These are phyloP conservation scores for Blastomyces gilchristii DNA, from an alignment of 2,329 filamentous ascomycete genomes.

Conservation along the genomic window DNA sequence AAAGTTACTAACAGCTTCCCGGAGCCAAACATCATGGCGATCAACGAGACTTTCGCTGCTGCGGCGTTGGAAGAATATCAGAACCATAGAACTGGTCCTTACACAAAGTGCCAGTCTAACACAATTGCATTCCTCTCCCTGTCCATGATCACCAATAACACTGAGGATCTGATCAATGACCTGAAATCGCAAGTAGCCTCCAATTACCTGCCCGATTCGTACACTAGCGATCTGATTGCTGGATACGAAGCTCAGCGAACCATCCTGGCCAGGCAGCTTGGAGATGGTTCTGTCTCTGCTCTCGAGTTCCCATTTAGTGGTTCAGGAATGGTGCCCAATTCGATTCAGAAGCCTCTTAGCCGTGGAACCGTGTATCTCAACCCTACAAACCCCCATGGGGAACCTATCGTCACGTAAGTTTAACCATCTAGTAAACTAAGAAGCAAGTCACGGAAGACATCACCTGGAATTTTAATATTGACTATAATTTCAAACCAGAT, in stretches of 20 bases:
- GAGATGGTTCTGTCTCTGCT: slow-evolving; percentile 16
- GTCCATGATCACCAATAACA: slow-evolving; percentile 11
- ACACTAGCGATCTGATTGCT: slow-evolving; percentile 13
- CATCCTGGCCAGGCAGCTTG: slow-evolving; percentile 14
- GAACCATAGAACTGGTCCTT: slow-evolving; percentile 16
- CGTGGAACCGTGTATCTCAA: slow-evolving; percentile 18
- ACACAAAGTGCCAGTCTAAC: slow-evolving; percentile 15
- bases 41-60: slow-evolving; percentile 14
- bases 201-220: slow-evolving; percentile 9
- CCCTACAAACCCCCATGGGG: slow-evolving; percentile 11
- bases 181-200: slow-evolving; percentile 3
- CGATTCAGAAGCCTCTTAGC: slow-evolving; percentile 19
- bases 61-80: slow-evolving; percentile 12
- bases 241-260: slow-evolving; percentile 18
- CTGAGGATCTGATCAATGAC: slow-evolving; percentile 8
- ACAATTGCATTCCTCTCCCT: slow-evolving; percentile 17
- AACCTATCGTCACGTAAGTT: slow-evolving; percentile 14
- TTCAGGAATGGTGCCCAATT: slow-evolving; percentile 14
- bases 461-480: background rate
- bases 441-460: background rate
- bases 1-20: slow-evolving; percentile 6
- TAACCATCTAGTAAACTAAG: background rate
- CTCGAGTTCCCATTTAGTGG: slow-evolving; percentile 18
- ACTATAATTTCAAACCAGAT: background rate
- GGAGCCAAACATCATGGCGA: slow-evolving; percentile 11